phyloP scores from a whole-genome alignment of 495 filamentous ascomycete species.

The Penicillium paradoxum region DNA sequence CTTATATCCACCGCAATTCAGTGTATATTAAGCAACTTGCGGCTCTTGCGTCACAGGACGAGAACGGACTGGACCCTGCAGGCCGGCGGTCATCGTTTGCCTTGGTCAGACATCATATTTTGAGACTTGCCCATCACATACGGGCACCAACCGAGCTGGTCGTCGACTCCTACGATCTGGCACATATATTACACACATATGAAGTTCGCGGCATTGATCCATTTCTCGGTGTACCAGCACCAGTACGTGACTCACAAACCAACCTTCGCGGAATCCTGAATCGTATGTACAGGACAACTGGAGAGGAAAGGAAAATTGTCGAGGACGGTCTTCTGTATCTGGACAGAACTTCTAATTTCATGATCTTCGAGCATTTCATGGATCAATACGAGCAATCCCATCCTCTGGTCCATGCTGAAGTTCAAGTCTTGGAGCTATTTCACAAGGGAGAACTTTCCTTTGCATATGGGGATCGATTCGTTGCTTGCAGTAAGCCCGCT shows the following conservation, averaged over 20 bases:
- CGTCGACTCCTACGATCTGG: conserved; percentile 3
- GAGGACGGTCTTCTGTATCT: conserved; percentile 4
- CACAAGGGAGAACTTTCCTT: conserved; percentile 15
- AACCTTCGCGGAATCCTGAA: conserved; percentile 11
- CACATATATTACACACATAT: conserved; percentile 2
- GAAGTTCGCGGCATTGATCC: conserved; percentile 2
- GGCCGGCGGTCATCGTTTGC: not conserved
- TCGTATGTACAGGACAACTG: conserved; percentile 6
- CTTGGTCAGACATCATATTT: not conserved
- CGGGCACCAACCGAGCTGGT: conserved; percentile 4
- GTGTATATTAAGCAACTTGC: not conserved
- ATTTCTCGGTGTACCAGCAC: not conserved
- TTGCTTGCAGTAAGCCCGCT: conserved; percentile 28
- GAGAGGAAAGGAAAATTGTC: conserved; percentile 1
- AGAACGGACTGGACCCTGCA: not conserved
- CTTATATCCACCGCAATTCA: not conserved
- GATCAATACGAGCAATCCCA: conserved; percentile 7
- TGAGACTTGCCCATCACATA: not conserved
- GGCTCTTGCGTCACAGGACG: not conserved
- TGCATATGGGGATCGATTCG: conserved; percentile 17
- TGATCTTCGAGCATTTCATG: conserved; percentile 2
- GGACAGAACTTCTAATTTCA: not conserved
- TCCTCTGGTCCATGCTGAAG: conserved; percentile 22
- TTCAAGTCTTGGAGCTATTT: conserved; percentile 20
- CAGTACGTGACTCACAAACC: conserved; percentile 6